phyloP scores from a whole-genome alignment of 2,329 filamentous ascomycete genomes.

The Calonectria hongkongensis region DNA sequence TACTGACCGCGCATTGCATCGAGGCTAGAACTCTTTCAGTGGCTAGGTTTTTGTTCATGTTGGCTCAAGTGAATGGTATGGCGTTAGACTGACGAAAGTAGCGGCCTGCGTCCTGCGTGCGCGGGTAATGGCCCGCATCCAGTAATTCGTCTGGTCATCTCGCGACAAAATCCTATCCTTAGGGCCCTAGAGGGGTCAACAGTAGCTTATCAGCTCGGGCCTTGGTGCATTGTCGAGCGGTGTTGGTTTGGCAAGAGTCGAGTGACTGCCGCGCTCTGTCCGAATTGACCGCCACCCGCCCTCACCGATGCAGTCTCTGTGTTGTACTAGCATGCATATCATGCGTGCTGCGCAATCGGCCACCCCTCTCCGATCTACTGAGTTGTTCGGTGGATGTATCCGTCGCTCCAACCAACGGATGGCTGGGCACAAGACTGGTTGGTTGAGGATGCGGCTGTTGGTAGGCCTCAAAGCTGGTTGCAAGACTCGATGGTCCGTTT shows the following conservation, averaged over 20 bases:
- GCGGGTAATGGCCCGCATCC: constrained; percentile 45
- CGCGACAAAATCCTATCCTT: constrained; percentile 42
- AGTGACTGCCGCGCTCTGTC: constrained; percentile 1
- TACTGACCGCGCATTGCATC: constrained; percentile 40
- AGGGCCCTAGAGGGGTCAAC: constrained; percentile 10
- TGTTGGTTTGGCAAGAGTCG: constrained; percentile 12
- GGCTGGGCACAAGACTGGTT: constrained; percentile 27
- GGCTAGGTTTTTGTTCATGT: constrained; percentile 42
- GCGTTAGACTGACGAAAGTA: constrained; percentile 42
- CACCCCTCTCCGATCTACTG: constrained; percentile 2
- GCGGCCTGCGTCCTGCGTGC: constrained; percentile 38
- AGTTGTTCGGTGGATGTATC: background rate
- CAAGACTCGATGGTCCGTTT: constrained; percentile 22
- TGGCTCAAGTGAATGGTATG: constrained; percentile 40
- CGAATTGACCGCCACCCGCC: background rate
- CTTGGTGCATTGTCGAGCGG: background rate
- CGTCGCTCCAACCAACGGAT: constrained; percentile 11
- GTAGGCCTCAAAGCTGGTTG: constrained; percentile 34
- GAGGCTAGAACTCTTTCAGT: constrained; percentile 42
- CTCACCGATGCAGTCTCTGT: constrained; percentile 8
- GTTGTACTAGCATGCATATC: constrained; percentile 16
- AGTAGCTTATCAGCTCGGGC: constrained; percentile 6
- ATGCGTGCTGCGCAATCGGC: constrained; percentile 30
- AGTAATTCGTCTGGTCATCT: constrained; percentile 41
- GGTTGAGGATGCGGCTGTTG: background rate